Base-by-base conservation (phyloP, 805 yeast species). In the Candida krabiensis region DNA sequence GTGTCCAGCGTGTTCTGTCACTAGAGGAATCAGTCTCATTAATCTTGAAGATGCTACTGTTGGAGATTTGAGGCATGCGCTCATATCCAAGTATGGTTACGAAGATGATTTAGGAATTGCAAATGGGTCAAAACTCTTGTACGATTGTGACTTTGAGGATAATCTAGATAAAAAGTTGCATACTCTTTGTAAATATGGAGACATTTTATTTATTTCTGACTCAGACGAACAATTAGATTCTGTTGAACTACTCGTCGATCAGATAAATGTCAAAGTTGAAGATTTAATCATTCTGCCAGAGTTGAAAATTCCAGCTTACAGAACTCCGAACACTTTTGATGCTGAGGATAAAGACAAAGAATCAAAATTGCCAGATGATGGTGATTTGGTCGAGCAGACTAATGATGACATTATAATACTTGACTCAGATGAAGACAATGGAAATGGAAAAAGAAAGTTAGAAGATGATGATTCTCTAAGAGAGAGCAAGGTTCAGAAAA, bases 111-210 rank as follows among this genome's bases (percentile, higher is more conserved):
- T 87, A 2, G 55, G 86, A 5, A 72, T 83, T 15, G 66, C 58
- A 9, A 39, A 44, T 26, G 60, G 53, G 17, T 74, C 77, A 24
- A 73, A 75, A 47, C 69, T 93, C 43, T 58, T 93, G 7, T 87
- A 86, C 50, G 99, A 93, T 62, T 71, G 71, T 40, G 99, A 91
- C 54, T 89, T 86, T 58, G 96, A 87, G 34, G 98, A 90, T 53
- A 82, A 91, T 53, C 51, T 70, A 9, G 66, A 64, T 0, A 68
- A 65, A 23, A 57, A 69, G 0, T 62, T 93, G 13, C 40, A 46
- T 1, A 76, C 74, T 1, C 59, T 83, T 8, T 64, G 89, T 19
- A 50, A 46, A 5, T 63, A 67, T 34, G 93, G 91, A n/a, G 73
- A 79, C 15, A 68, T 82, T 15, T 27, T 93, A 12, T 73, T 83